Base-by-base conservation (phyloP, 1,139 yeast species). In the Debaryomyces psychrophilus region DNA sequence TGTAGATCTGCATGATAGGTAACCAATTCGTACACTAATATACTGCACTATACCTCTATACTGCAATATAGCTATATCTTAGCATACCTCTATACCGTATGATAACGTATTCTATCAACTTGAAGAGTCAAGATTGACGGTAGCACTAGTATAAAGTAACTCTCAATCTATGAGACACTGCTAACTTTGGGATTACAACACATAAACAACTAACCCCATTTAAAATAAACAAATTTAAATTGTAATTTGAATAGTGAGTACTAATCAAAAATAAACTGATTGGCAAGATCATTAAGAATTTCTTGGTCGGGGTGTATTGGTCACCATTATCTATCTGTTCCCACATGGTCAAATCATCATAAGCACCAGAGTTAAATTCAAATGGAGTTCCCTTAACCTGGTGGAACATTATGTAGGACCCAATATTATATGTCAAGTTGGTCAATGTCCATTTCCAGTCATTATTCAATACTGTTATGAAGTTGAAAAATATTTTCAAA, bases 281-380 rank as follows among this genome's bases (percentile, higher is more conserved):
- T 33, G 99, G 99, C 12, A 93, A 97, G 49, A 89, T 83, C 72
- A 92, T 81, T 57, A 93, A 74, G 62, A 90, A 93, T 68, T 93
- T 93, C 74, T 93, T 90, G 23, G 97, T 85, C 5, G 99, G 99
- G 0, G 99, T 93, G 65, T 92, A 93, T 65, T 90, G 96, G 62
- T 90, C 97, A 50, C 98, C 99, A 59, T 92, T 86, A 67, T 93
- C 97, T 54, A 93, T 86, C 68, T 93, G 99, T 68, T 93, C 99
- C 99, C 99, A 93, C 97, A 93, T 89, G 25, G 97, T 93, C 58
- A 93, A 77, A 61, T 90, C 86, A 65, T 93, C 99, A 67, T 87
- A 93, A 0, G 98, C 98, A 37, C 99, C 99, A 33, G 90, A 86
- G 64, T 92, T 93, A 71, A 92, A 90, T 57, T 93, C 99, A 65